Conservation (phyloP, 2,329 filamentous ascomycete genomes). For the Paracoccidioides lutzii region DNA sequence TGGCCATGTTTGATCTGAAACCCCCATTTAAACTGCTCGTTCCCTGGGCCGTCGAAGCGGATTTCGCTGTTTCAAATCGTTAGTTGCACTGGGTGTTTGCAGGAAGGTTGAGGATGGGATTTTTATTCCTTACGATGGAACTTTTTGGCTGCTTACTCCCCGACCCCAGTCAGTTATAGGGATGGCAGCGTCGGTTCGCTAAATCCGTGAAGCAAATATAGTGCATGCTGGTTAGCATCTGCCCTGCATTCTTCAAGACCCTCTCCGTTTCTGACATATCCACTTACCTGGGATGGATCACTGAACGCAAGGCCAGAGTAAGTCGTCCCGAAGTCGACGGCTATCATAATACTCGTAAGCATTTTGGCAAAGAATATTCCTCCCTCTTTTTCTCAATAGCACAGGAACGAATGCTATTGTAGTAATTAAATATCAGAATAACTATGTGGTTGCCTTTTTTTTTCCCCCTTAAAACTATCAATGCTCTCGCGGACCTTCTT, state of each 20-base stretch:
- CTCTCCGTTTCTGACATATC: background rate
- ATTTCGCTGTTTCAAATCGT: background rate
- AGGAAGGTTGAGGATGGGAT: background rate
- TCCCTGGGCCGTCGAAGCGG: background rate
- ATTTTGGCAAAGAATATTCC: background rate
- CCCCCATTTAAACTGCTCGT: slow-evolving; percentile 1
- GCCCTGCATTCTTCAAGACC: background rate
- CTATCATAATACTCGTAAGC: slow-evolving; percentile 2
- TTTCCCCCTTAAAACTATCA: no score
- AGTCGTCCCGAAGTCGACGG: slow-evolving; percentile 3
- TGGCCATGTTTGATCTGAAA: slow-evolving; percentile 2
- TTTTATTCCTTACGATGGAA: slow-evolving; percentile 1
- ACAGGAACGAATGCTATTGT: no score
- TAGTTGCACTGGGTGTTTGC: background rate
- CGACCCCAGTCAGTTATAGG: slow-evolving; percentile 2
- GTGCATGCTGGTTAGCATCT: background rate
- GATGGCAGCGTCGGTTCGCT: slow-evolving; percentile 1
- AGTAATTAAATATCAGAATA: background rate
- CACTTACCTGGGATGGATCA: slow-evolving; percentile 2
- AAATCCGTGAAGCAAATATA: background rate
- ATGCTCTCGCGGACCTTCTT: background rate
- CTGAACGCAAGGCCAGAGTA: slow-evolving; percentile 2
- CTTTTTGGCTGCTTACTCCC: slow-evolving; percentile 3
- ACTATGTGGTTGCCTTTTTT: background rate
- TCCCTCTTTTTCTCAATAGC: background rate